Conservation (phyloP, 306 rosid species). For the Gastrolobium bilobum region DNA sequence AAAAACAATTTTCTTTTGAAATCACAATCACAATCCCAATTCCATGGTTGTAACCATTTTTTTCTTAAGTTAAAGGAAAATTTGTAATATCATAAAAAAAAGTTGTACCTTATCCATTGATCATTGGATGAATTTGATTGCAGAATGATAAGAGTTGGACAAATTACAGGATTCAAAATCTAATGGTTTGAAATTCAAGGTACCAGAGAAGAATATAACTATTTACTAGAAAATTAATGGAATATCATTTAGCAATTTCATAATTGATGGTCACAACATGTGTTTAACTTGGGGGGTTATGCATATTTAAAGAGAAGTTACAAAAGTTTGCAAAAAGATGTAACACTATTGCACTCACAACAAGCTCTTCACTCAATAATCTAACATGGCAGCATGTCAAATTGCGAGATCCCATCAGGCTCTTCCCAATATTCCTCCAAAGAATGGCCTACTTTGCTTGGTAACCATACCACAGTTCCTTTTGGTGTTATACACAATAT, state of each 20-base stretch:
- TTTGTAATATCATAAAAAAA: too few relatives aligned
- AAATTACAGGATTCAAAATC: background rate
- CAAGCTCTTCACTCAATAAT: conserved; percentile 40
- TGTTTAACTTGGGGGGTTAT: conserved; percentile 44
- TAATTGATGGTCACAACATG: conserved; percentile 18
- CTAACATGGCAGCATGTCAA: conserved; percentile 44
- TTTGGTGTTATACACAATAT: conserved; percentile 42
- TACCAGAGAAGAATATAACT: background rate
- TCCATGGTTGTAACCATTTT: background rate
- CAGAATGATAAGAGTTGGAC: background rate
- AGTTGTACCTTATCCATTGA: background rate
- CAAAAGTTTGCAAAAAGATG: conserved; percentile 43
- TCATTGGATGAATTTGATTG: background rate
- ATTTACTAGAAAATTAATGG: too few relatives aligned
- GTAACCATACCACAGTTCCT: conserved; percentile 22
- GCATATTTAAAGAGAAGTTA: conserved; percentile 47
- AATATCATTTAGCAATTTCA: too few relatives aligned
- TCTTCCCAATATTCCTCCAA: conserved; percentile 38
- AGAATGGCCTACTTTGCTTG: conserved; percentile 52
- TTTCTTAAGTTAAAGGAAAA: background rate
- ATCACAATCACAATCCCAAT: background rate
- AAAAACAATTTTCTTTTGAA: background rate
- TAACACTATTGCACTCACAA: conserved; percentile 29
- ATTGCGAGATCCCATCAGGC: conserved; percentile 29
- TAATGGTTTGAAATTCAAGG: background rate